Conservation (phyloP, 164 flowering plant species). For the Stephania cephalantha region DNA sequence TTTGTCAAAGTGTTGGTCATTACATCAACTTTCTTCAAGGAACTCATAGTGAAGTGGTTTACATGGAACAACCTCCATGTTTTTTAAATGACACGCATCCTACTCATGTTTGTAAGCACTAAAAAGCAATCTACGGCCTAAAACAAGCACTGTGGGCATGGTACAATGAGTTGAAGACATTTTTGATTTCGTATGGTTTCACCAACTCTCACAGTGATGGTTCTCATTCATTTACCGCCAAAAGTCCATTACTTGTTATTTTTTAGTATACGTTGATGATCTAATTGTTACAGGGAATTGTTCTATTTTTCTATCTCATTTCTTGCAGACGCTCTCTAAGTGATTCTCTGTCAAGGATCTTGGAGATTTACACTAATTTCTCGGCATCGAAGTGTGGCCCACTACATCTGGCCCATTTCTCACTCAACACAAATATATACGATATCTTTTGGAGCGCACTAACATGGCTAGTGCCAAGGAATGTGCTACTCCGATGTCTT, state of each 20-base stretch:
- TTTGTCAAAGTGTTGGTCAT: neutral
- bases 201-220: neutral
- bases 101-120: neutral
- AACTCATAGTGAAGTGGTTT: neutral
- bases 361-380: neutral
- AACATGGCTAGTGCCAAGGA: neutral
- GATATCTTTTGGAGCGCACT: neutral
- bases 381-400: neutral
- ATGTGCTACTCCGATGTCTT: neutral
- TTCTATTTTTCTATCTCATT: neutral
- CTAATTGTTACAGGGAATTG: neutral
- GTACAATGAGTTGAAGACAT: neutral
- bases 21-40: neutral
- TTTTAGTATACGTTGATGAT: conserved; percentile 1
- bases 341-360: neutral
- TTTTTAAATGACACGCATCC: neutral
- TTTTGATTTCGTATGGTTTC: neutral
- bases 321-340: too few species aligned
- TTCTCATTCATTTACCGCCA: neutral
- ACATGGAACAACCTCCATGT: neutral
- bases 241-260: neutral
- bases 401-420: neutral
- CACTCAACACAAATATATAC: conserved; percentile 1
- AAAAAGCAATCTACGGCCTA: neutral
- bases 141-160: neutral